phyloP scores from a whole-genome alignment of 2,329 filamentous ascomycete genomes.

The Periconia macrospinosa region DNA sequence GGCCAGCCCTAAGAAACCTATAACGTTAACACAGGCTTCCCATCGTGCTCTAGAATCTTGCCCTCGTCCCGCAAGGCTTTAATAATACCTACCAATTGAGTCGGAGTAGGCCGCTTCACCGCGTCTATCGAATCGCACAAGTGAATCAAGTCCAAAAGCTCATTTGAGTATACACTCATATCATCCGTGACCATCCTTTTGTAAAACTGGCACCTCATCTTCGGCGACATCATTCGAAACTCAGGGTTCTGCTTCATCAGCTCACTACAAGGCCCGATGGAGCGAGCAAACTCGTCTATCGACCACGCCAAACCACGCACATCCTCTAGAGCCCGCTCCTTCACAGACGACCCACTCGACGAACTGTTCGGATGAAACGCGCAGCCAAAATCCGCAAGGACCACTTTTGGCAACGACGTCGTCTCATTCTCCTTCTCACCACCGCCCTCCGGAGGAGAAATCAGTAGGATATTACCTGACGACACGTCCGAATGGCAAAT shows the following conservation, averaged over 20 bases:
- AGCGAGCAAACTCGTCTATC: too few species aligned
- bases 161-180: neutral
- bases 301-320: too few species aligned
- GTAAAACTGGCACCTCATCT: too few species aligned
- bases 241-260: too few species aligned
- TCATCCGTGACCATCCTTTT: too few species aligned
- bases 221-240: too few species aligned
- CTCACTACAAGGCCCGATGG: too few species aligned
- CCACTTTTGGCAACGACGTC: neutral
- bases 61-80: neutral
- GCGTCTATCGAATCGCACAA: neutral
- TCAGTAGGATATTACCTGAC: neutral
- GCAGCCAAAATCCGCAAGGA: neutral
- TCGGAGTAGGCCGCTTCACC: neutral
- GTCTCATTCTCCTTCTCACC: neutral
- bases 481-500: neutral
- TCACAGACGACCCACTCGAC: neutral
- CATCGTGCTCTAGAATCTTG: neutral
- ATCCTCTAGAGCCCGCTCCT: neutral
- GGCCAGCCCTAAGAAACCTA: too few species aligned
- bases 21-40: neutral
- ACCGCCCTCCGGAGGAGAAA: neutral
- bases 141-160: neutral
- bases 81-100: neutral
- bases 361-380: neutral